A percentile compares a stretch with the other conserved stretches of the same genome.
Conservation (phyloP, 164 flowering plant species). For the Liquidambar formosana region DNA sequence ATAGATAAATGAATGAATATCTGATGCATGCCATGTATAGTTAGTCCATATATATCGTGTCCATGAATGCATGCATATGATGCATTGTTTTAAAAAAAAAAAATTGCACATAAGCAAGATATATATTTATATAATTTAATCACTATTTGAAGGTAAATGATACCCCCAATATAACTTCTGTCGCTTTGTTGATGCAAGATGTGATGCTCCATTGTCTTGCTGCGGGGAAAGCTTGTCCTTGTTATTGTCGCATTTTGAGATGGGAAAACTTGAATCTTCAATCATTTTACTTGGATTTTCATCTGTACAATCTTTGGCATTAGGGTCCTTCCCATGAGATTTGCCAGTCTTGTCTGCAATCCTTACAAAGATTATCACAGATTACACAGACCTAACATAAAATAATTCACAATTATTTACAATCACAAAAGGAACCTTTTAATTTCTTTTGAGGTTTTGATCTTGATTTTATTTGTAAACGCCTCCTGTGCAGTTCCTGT, state of each 20-base stretch:
- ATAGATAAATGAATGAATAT: not conserved
- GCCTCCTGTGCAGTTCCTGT: constrained; percentile 60
- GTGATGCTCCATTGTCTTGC: constrained; percentile 20
- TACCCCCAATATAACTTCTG: constrained; percentile 70
- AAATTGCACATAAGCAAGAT: too few relatives aligned
- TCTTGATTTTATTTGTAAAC: constrained; percentile 47
- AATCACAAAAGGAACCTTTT: constrained; percentile 33
- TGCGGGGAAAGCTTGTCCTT: constrained; percentile 4
- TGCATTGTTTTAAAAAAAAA: not conserved
- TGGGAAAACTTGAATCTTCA: constrained; percentile 19
- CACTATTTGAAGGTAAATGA: not conserved
- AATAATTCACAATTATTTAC: not conserved
- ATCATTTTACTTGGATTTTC: constrained; percentile 7
- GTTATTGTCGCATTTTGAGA: constrained; percentile 2
- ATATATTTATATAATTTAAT: too few relatives aligned
- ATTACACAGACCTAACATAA: not conserved
- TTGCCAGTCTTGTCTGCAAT: constrained; percentile 18
- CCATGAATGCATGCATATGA: not conserved
- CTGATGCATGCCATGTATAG: not conserved
- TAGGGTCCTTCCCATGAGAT: constrained; percentile 11
- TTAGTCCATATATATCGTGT: not conserved
- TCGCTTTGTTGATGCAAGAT: constrained; percentile 33
- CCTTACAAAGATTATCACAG: constrained; percentile 5
- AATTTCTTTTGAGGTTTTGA: constrained; percentile 35
- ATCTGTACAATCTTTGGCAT: constrained; percentile 10